Base-by-base conservation (phyloP, 2,329 filamentous ascomycete species). In the Lecanicillium sp. region DNA sequence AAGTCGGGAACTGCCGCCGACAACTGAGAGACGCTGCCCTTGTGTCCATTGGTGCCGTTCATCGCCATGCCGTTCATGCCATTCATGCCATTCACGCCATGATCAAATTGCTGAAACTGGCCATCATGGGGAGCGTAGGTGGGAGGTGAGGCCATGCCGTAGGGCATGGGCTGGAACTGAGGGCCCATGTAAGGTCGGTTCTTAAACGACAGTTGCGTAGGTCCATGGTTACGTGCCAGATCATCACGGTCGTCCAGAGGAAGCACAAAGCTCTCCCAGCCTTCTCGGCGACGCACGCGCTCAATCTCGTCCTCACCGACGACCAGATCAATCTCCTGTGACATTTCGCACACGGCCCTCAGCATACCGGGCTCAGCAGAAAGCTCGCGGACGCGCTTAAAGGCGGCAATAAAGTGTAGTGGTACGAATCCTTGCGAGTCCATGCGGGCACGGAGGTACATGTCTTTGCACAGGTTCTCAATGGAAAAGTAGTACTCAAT, bases 401-500 rank as follows among this genome's bases (percentile, higher is more conserved):
- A 98, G n/a, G 71, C 73, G 16, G 83, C 75, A 49, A 98, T 82
- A 42, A 95, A 75, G 25, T 74, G 71, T 37, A 98, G 65, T 36
- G 78, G 80, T 12, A 95, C 89, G 54, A 89, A 96, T 14, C 92
- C 92, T 58, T 96, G 85, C 1, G 84, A 85, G 56, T 98, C 90
- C 92, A 98, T 96, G 51, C 89, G 81, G 52, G 78, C 80, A 41
- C 92, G 82, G 43, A 98, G 71, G 60, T 80, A 96, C 53, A 85
- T 72, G 54, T 98, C 92, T 63, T 95, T 95, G 71, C 86, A 85
- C 35, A 96, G 72, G 57, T 98, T 98, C 54, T 95, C 85, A 19
- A 95, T 75, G 1, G 90, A 96, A 64, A 98, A 95, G 63, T 98
- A 98, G 67, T 95, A 98, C 53, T 95, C 87, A 28, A 88, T 74